These are phyloP conservation scores for Mycena vulgaris DNA, from an alignment of 768 basidiomycete species.

Conservation along the genomic window DNA sequence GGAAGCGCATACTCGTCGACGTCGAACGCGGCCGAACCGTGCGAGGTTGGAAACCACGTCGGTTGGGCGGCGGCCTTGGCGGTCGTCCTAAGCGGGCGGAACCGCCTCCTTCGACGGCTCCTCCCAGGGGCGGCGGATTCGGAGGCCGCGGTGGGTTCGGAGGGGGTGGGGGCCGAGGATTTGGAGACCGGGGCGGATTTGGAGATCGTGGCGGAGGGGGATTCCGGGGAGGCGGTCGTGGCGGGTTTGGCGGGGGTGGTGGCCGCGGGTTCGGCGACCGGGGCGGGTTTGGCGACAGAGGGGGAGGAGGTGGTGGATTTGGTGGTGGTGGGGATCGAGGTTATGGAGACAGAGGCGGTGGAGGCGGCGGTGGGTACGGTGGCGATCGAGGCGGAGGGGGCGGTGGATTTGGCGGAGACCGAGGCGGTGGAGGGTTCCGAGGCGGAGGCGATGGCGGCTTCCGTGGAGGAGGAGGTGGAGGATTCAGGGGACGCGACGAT, in stretches of 20 bases:
- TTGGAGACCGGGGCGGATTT: conserved; percentile 58
- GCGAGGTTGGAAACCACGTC: conserved; percentile 97
- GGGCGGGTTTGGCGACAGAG: conserved; percentile 60
- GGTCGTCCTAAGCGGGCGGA: conserved; percentile 91
- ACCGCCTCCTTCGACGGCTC: conserved; percentile 45
- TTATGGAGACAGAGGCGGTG: conserved; percentile 50
- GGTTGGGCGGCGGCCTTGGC: conserved; percentile 98
- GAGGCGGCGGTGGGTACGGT: conserved; percentile 58
- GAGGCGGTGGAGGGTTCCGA: conserved; percentile 58
- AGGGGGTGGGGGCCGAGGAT: conserved; percentile 58
- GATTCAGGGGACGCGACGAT: conserved; percentile 51
- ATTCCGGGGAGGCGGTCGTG: conserved; percentile 59
- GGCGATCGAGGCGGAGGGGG: conserved; percentile 49
- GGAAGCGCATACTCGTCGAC: conserved; percentile 96
- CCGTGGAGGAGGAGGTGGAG: conserved; percentile 39
- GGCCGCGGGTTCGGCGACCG: conserved; percentile 55
- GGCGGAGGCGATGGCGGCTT: conserved; percentile 38
- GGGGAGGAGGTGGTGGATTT: conserved; percentile 63
- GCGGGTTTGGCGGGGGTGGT: conserved; percentile 52
- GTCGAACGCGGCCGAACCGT: conserved; percentile 99
- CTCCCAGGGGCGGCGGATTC: conserved; percentile 48
- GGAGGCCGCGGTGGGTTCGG: conserved; percentile 63
- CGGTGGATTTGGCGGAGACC: conserved; percentile 8
- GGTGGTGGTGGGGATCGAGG: conserved; percentile 58
- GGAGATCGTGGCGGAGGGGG: conserved; percentile 55